Conservation (phyloP, 2,329 filamentous ascomycete genomes). For the Penicillium sp. region DNA sequence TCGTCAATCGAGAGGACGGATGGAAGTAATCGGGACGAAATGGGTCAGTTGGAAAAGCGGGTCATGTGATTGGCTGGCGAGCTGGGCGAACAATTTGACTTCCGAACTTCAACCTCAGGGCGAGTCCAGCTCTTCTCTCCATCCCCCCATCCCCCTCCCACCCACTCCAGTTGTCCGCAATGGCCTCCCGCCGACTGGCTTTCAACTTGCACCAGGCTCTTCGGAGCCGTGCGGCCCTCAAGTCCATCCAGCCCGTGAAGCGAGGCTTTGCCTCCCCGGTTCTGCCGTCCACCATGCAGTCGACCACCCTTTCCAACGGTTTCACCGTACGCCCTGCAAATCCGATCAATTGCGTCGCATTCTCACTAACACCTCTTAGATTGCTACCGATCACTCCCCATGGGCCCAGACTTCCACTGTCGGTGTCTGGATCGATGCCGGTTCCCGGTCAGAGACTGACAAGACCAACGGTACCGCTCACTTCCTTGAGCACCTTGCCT, state of each 20-base stretch:
- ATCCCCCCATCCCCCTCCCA: conserved; percentile 45
- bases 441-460: conserved; percentile 94
- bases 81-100: conserved; percentile 46
- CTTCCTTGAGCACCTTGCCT: conserved; percentile 99
- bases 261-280: conserved; percentile 90
- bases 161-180: conserved; percentile 48
- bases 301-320: conserved; percentile 94
- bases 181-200: conserved; percentile 97
- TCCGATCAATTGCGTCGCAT: conserved; percentile 21
- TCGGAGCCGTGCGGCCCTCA: conserved; percentile 81
- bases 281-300: conserved; percentile 78
- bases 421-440: conserved; percentile 98
- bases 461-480: conserved; percentile 99
- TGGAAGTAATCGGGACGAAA: conserved; percentile 38
- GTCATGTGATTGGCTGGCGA: conserved; percentile 46
- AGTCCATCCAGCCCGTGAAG: conserved; percentile 71
- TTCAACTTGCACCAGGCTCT: conserved; percentile 88
- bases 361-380: conserved; percentile 55
- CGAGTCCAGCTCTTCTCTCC: conserved; percentile 47
- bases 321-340: conserved; percentile 68
- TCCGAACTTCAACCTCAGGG: conserved; percentile 43
- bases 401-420: conserved; percentile 98
- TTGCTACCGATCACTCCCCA: conserved; percentile 96
- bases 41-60: conserved; percentile 39
- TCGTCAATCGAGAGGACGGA: conserved; percentile 2